Conservation (phyloP, 2,329 filamentous ascomycete species). For the Aspergillus jensenii region DNA sequence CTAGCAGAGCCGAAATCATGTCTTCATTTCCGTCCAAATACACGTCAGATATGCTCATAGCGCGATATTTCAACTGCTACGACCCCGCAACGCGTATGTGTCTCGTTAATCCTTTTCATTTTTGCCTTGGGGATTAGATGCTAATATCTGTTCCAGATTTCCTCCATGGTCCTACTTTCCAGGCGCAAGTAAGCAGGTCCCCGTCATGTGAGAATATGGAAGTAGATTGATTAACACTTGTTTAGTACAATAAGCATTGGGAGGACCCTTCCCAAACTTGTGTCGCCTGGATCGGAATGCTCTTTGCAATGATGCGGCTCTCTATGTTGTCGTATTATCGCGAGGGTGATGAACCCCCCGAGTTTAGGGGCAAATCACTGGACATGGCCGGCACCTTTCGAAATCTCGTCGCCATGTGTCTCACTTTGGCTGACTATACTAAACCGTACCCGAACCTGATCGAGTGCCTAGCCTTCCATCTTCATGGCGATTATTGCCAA, state of each 20-base stretch:
- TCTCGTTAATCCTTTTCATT: neutral
- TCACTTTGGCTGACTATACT: slow-evolving; percentile 64
- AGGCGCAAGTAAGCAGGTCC: slow-evolving; percentile 58
- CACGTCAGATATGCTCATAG: slow-evolving; percentile 79
- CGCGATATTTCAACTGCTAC: slow-evolving; percentile 85
- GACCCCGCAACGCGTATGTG: slow-evolving; percentile 61
- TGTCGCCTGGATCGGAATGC: slow-evolving; percentile 62
- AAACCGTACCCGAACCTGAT: slow-evolving; percentile 61
- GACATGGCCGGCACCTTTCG: slow-evolving; percentile 48
- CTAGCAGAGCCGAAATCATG: slow-evolving; percentile 74
- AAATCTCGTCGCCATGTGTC: slow-evolving; percentile 61
- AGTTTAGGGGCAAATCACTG: slow-evolving; percentile 58
- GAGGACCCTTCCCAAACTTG: slow-evolving; percentile 56
- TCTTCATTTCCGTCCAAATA: slow-evolving; percentile 77
- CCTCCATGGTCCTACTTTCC: slow-evolving; percentile 81
- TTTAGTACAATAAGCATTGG: slow-evolving; percentile 64
- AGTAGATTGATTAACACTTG: slow-evolving; percentile 6
- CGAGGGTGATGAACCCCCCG: slow-evolving; percentile 63
- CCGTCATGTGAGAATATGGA: neutral
- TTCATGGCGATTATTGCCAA: slow-evolving; percentile 61
- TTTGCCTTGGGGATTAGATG: neutral
- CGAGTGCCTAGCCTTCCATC: slow-evolving; percentile 61
- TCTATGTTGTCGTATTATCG: slow-evolving; percentile 63
- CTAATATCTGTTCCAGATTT: slow-evolving; percentile 51
- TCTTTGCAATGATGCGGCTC: slow-evolving; percentile 65